Conservation (phyloP, 2,329 filamentous ascomycete genomes). For the Claviceps paspali region DNA sequence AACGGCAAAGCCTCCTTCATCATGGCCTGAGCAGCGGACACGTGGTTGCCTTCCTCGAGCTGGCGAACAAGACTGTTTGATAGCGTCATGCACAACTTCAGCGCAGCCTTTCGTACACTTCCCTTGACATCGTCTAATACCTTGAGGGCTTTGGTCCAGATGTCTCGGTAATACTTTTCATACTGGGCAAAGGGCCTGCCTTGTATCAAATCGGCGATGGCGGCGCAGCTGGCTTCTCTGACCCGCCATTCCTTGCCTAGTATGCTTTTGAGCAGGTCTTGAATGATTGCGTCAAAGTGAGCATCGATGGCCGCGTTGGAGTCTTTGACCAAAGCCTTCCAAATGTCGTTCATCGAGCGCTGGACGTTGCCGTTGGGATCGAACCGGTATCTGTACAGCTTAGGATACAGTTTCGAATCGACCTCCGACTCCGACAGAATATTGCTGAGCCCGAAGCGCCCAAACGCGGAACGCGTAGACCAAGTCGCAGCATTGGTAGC, state of each 20-base stretch:
- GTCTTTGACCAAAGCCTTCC: slow-evolving; percentile 91
- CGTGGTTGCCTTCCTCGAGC: slow-evolving; percentile 60
- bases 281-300: slow-evolving; percentile 80
- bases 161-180: slow-evolving; percentile 66
- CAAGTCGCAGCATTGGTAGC: slow-evolving; percentile 93
- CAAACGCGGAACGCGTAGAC: slow-evolving; percentile 94
- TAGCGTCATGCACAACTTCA: slow-evolving; percentile 67
- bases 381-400: slow-evolving; percentile 86
- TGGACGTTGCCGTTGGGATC: slow-evolving; percentile 91
- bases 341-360: slow-evolving; percentile 93
- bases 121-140: slow-evolving; percentile 94
- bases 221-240: slow-evolving; percentile 80
- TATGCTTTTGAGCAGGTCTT: slow-evolving; percentile 73
- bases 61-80: slow-evolving; percentile 76
- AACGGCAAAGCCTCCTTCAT: slow-evolving; percentile 81
- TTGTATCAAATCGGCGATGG: slow-evolving; percentile 75
- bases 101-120: slow-evolving; percentile 67
- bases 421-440: slow-evolving; percentile 79
- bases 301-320: slow-evolving; percentile 58
- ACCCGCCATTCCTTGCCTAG: slow-evolving; percentile 87
- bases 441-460: slow-evolving; percentile 79
- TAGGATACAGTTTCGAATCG: slow-evolving; percentile 89
- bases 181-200: slow-evolving; percentile 64
- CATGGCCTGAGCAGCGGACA: slow-evolving; percentile 61
- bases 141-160: slow-evolving; percentile 77